Evolutionary conservation across 371 early-diverging fungal species (phyloP), one percentile per base, ranked within the genome.

Genomic region (Lichtheimia ramosa): DNA sequence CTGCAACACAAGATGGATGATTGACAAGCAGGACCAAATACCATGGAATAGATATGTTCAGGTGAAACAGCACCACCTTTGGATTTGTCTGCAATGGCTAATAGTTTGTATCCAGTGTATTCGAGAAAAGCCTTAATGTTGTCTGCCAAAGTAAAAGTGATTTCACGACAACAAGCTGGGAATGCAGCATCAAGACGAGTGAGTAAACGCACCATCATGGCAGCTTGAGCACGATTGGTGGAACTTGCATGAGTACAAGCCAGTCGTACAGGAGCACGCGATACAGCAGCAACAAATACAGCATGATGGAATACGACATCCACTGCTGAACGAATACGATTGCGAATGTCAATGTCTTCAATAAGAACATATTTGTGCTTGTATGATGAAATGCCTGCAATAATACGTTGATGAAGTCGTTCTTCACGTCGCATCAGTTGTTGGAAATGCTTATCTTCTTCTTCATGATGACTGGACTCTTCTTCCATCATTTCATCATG

Each of bases 121-220:
- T 78, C 79, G 56, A 78, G 54, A 58, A 74, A 78, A 2, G 79
- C 79, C 49, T 78, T 78, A 41, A 78, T 71, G 28, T 78, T 66
- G 28, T 78, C 79, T n/a, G 79, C 73, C 21, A 74, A 49, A 15
- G 79, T 78, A 56, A 70, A 78, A 3, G 79, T 74, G 40, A 78
- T 73, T 61, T 78, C 79, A 28, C 71, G 66, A 54, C 73, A 68
- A 52, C 75, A 74, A 16, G 69, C 62, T 5, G 73, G 75, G 56
- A 74, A 74, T 7, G 75, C 71, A 0, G 62, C 54, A 52, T 78
- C 79, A 13, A 78, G 51, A 20, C 69, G 62, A 16, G 69, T 68
- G 34, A 78, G 54, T 15, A 78, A 57, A 0, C 73, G 71, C 3
- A 74, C 73, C 64, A 73, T 62, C 39, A 71, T 63, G 46, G 75